These are phyloP conservation scores for Salix dunnii DNA, from an alignment of 345 rosid genomes.

Conservation along the genomic window DNA sequence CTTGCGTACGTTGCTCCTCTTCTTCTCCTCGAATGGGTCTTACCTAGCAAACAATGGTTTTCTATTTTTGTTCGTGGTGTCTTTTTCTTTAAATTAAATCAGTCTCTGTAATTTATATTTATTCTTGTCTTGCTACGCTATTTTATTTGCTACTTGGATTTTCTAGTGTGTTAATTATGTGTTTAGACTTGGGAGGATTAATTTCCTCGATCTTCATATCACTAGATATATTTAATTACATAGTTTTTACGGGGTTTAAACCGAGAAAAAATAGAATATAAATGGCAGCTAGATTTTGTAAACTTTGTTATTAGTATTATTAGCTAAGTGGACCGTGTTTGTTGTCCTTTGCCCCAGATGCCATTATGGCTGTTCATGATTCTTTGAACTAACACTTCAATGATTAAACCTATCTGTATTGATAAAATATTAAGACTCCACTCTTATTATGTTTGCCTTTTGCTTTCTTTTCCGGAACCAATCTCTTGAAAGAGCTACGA, in stretches of 20 bases:
- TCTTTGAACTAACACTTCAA: constrained; percentile 36
- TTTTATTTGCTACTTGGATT: not conserved
- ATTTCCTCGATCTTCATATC: too few relatives aligned
- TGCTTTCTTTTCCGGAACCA: constrained; percentile 7
- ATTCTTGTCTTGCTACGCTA: not conserved
- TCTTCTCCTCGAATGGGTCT: too few relatives aligned
- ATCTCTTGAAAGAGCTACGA: constrained; percentile 5
- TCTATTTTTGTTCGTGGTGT: too few relatives aligned
- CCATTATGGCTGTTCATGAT: constrained; percentile 30
- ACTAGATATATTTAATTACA: not conserved
- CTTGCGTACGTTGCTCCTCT: too few relatives aligned
- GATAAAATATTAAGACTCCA: constrained; percentile 13
- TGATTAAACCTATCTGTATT: constrained; percentile 16
- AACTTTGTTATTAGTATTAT: not conserved
- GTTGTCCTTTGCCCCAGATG: constrained; percentile 29
- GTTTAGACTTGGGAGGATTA: not conserved
- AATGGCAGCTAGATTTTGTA: constrained; percentile 9
- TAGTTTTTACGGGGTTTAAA: constrained; percentile 4
- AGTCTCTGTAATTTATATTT: not conserved
- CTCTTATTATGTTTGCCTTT: constrained; percentile 22
- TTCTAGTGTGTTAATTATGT: not conserved
- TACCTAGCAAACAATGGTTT: too few relatives aligned
- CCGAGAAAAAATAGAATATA: not conserved
- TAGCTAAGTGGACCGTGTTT: constrained; percentile 32
- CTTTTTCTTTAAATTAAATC: too few relatives aligned